A percentile compares a stretch with the other conserved stretches of the same genome.
These are phyloP conservation scores for Arabidopsis arenosa DNA, from an alignment of 345 rosid genomes.

Conservation along the genomic window DNA sequence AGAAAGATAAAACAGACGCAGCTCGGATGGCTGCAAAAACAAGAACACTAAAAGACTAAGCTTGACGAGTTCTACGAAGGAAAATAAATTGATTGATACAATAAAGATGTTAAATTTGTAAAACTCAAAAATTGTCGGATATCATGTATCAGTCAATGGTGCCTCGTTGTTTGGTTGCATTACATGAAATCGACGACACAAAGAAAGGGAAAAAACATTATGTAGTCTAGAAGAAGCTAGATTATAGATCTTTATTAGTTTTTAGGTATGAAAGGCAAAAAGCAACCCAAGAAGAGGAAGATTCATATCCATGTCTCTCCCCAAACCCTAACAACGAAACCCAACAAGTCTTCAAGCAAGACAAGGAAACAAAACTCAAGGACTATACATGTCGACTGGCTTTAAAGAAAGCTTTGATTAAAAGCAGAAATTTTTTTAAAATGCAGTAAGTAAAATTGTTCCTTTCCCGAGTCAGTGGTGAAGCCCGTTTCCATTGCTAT, in stretches of 20 bases:
- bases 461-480: slow-evolving; percentile 44
- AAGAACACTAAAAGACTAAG: slow-evolving; percentile 13
- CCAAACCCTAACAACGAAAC: slow-evolving; percentile 29
- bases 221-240: not conserved
- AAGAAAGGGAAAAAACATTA: not conserved
- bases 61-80: not conserved
- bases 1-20: not conserved
- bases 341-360: slow-evolving; percentile 31
- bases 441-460: slow-evolving; percentile 7
- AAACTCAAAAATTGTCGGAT: not conserved
- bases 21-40: not conserved
- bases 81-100: slow-evolving; percentile 25
- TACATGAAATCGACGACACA: not conserved
- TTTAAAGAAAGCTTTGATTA: not conserved
- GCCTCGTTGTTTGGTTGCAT: slow-evolving; percentile 1
- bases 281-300: slow-evolving; percentile 42
- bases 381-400: slow-evolving; percentile 40
- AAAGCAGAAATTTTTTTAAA: not conserved
- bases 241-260: slow-evolving; percentile 22
- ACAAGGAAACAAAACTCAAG: slow-evolving; percentile 39
- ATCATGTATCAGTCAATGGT: not conserved
- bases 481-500: slow-evolving; percentile 69
- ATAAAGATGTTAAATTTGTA: slow-evolving; percentile 6
- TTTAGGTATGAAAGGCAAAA: slow-evolving; percentile 29
- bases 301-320: slow-evolving; percentile 43